Base-by-base conservation (phyloP, 352 stramenopile genomes). In the Blastocystis sp. region DNA sequence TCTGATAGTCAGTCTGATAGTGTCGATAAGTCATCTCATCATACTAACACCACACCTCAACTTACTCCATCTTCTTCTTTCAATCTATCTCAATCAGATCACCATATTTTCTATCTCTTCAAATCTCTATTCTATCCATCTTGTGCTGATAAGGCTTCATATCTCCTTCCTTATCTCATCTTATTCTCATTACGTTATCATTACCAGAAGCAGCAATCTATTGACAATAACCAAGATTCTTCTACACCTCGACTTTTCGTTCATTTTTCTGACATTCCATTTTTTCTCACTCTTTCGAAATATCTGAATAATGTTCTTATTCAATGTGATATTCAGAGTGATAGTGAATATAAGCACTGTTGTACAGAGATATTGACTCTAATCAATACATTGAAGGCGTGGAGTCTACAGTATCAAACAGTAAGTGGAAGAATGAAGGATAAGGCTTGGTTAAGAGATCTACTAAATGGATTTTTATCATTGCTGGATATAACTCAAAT, bases 271-370 rank as follows among this genome's bases (percentile, higher is more conserved):
- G 24, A 35, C 11, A 32, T 46, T 4, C 43, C 69, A 12, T 59
- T 80, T n/a, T 59, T 63, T n/a, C 7, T 27, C 9, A 12, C 39
- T 29, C 69, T 80, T n/a, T 27, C 69, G 24, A 24, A 24, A 6
- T 80, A 59, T 39, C 11, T 80, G 39, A 80, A 80, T 42, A n/a
- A 11, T 6, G 61, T 35, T 9, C 43, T 80, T 6, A 37, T 11
- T 9, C 2, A 58, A 7, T 59, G 43, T 12, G 43, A 80, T n/a
- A 52, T 54, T n/a, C 46, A 14, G 37, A 80, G 69, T 35, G 69
- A 80, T 3, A 80, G 59, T 39, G 69, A 80, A 24, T 49, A n/a
- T 24, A 43, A 61, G 43, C 69, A 80, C 51, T 80, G 69, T n/a
- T 27, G 42, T 29, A 43, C 14, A 5, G 49, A 59, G n/a, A 19